These are phyloP conservation scores for Pestalotiopsis sp. DNA, from an alignment of 2,329 filamentous ascomycete species.

Conservation along the genomic window DNA sequence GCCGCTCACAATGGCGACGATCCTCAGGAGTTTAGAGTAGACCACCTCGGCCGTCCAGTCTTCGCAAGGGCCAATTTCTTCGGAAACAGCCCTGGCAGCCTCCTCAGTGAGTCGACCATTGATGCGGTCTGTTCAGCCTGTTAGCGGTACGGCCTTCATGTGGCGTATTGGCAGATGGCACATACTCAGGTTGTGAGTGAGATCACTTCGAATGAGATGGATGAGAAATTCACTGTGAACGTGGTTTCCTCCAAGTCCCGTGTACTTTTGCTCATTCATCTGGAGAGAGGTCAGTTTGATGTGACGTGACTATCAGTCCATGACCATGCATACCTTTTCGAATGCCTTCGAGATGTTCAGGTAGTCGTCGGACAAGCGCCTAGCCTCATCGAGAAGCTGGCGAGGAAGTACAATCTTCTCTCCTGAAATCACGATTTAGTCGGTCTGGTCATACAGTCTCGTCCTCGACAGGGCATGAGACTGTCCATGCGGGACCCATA, in stretches of 20 bases:
- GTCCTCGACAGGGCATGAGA: background rate
- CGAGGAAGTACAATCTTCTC: slow-evolving; percentile 31
- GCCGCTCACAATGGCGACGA: slow-evolving; percentile 49
- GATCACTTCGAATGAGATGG: slow-evolving; percentile 24
- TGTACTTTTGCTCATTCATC: slow-evolving; percentile 22
- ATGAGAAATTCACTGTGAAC: slow-evolving; percentile 17
- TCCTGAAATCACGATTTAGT: slow-evolving; percentile 17
- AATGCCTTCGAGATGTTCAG: slow-evolving; percentile 24
- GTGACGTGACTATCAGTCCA: too few relatives aligned
- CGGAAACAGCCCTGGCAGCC: slow-evolving; percentile 33
- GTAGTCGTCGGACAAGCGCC: slow-evolving; percentile 28
- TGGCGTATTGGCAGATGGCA: background rate
- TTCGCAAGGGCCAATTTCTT: slow-evolving; percentile 37
- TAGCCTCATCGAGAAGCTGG: slow-evolving; percentile 30
- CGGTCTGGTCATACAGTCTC: background rate
- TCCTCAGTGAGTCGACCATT: slow-evolving; percentile 42
- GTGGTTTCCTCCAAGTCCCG: slow-evolving; percentile 15
- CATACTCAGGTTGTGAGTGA: slow-evolving; percentile 26
- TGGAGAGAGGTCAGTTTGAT: slow-evolving; percentile 9
- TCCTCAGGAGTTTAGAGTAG: slow-evolving; percentile 42
- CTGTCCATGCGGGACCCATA: background rate
- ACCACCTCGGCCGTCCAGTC: slow-evolving; percentile 45
- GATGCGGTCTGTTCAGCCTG: slow-evolving; percentile 25
- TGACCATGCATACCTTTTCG: background rate
- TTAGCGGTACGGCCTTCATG: background rate